Percentiles rank a stretch among this genome's conserved stretches.
Conservation (phyloP, 768 basidiomycete genomes). For the Leccinum longicurvipes region DNA sequence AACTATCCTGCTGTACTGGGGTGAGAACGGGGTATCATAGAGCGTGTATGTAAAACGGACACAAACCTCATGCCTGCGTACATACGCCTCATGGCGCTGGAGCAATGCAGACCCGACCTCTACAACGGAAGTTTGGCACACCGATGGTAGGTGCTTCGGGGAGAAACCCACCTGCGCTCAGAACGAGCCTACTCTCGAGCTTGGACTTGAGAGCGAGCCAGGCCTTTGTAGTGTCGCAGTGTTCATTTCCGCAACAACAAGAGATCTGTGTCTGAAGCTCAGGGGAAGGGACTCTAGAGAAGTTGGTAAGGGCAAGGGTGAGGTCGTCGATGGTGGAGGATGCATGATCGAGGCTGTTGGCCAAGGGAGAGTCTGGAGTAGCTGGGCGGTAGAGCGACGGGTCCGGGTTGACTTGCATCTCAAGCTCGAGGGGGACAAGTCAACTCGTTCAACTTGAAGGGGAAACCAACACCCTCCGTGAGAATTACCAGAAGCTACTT, state of each 20-base stretch:
- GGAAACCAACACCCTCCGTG: too few relatives aligned
- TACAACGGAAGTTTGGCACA: constrained; percentile 28
- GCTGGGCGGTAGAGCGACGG: constrained; percentile 33
- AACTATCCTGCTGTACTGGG: constrained; percentile 15
- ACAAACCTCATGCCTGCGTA: constrained; percentile 66
- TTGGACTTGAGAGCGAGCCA: constrained; percentile 66
- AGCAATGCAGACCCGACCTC: constrained; percentile 90
- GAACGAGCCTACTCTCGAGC: constrained; percentile 71
- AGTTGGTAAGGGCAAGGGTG: constrained; percentile 66
- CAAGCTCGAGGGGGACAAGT: background rate
- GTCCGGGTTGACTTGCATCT: constrained; percentile 23
- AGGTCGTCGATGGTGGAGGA: constrained; percentile 75
- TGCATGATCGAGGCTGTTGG: constrained; percentile 49
- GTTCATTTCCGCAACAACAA: constrained; percentile 67
- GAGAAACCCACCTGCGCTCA: constrained; percentile 75
- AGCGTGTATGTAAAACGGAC: constrained; percentile 18
- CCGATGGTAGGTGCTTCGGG: background rate
- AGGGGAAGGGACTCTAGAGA: constrained; percentile 73
- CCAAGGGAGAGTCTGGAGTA: constrained; percentile 50
- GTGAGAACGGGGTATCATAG: constrained; percentile 12
- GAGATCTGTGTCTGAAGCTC: constrained; percentile 50
- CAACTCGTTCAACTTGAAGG: background rate
- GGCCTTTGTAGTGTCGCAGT: constrained; percentile 60
- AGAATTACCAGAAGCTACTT: constrained; percentile 11
- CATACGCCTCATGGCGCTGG: constrained; percentile 82